phyloP scores from a whole-genome alignment of 441 rosid genomes.

The Iberis amara region DNA sequence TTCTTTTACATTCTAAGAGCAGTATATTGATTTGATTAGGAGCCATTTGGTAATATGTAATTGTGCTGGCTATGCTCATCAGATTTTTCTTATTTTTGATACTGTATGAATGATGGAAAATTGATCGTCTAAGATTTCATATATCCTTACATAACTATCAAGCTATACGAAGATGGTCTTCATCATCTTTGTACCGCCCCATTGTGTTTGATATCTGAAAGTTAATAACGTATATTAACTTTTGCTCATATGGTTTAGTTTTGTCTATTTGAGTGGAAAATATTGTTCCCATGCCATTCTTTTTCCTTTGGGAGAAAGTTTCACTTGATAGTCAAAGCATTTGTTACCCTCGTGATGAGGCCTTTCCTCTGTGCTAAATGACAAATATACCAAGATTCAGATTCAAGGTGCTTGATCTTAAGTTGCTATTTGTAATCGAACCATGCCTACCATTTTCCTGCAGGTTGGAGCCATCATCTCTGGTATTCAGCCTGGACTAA shows the following conservation, averaged over 20 bases:
- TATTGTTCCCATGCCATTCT: constrained; percentile 14
- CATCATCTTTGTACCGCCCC: constrained; percentile 3
- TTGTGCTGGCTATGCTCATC: constrained; percentile 16
- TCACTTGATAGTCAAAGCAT: constrained; percentile 9
- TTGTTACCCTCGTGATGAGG: not conserved
- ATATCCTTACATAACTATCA: too few species aligned
- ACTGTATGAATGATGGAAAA: too few species aligned
- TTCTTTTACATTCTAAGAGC: constrained; percentile 10
- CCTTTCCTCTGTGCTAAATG: not conserved
- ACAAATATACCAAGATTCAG: constrained; percentile 3
- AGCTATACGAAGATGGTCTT: constrained; percentile 11
- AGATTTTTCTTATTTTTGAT: too few species aligned
- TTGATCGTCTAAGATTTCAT: too few species aligned
- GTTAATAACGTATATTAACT: not conserved
- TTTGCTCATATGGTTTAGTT: not conserved
- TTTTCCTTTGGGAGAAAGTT: constrained; percentile 5
- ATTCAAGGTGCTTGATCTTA: not conserved
- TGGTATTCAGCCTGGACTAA: constrained; percentile 95
- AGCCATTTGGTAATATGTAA: constrained; percentile 2
- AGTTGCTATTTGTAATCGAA: constrained; percentile 9
- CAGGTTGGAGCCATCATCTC: constrained; percentile 95
- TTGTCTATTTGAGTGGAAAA: not conserved
- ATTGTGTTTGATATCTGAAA: constrained; percentile 19
- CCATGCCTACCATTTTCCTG: constrained; percentile 21
- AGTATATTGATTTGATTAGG: constrained; percentile 17